Conservation (phyloP, 73 alveolate species). For the Symbiodinium natans region DNA sequence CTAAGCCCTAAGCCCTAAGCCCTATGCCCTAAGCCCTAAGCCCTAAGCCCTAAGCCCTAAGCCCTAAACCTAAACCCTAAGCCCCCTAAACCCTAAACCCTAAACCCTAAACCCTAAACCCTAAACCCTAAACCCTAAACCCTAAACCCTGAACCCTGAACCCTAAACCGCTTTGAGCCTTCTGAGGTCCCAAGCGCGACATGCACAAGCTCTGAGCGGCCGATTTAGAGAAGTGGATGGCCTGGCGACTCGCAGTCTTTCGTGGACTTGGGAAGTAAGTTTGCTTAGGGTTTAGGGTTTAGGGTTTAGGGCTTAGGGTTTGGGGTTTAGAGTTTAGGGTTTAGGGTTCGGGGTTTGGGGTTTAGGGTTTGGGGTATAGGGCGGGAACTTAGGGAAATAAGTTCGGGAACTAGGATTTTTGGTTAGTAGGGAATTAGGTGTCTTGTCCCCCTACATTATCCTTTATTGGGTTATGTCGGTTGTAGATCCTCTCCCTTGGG, state of each 20-base stretch:
- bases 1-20: too few species aligned
- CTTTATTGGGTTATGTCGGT: too few species aligned
- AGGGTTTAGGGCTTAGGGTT: background rate
- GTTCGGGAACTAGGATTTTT: background rate
- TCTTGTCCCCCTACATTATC: background rate
- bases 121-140: background rate
- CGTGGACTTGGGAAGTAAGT: background rate
- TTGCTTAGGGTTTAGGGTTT: background rate
- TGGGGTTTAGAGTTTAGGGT: background rate
- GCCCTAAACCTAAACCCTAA: background rate
- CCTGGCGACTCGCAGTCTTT: background rate
- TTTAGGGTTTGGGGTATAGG: background rate
- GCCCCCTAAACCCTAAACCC: background rate
- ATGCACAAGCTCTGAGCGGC: slow-evolving; percentile 76
- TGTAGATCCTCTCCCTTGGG: too few species aligned
- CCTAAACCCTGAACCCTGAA: background rate
- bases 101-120: background rate
- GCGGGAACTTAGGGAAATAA: background rate
- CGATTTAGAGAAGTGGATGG: background rate
- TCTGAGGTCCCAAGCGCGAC: slow-evolving; percentile 60
- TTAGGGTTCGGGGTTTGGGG: background rate
- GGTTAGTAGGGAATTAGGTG: too few species aligned
- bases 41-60: background rate
- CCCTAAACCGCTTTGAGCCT: background rate
- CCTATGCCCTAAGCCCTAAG: background rate